A percentile compares a stretch with the other conserved stretches of the same genome.
phyloP scores from a whole-genome alignment of 768 basidiomycete genomes.

The Crassisporium funariophilum region DNA sequence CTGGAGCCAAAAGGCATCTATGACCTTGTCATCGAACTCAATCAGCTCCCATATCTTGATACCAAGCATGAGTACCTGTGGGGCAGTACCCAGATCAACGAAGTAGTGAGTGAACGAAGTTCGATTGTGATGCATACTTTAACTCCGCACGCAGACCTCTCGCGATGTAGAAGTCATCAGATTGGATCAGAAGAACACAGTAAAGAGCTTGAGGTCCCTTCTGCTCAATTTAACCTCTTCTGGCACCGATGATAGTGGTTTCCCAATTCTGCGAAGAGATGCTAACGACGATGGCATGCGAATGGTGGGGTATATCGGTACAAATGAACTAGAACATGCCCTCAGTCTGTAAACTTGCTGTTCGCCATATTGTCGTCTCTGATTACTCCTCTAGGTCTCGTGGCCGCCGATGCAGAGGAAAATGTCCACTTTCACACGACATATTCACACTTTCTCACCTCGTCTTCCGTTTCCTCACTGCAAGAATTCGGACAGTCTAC shows the following conservation, averaged over 20 bases:
- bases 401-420: constrained; percentile 73
- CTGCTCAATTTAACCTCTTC: constrained; percentile 57
- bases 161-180: constrained; percentile 70
- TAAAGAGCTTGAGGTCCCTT: constrained; percentile 71
- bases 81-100: constrained; percentile 72
- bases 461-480: constrained; percentile 66
- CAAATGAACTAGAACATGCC: constrained; percentile 93
- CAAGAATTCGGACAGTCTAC: constrained; percentile 40
- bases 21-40: constrained; percentile 92
- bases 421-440: constrained; percentile 64
- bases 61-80: constrained; percentile 88
- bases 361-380: constrained; percentile 7
- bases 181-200: constrained; percentile 74
- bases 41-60: constrained; percentile 91
- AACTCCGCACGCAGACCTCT: constrained; percentile 51
- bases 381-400: constrained; percentile 51
- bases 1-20: constrained; percentile 95
- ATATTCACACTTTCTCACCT: constrained; percentile 42
- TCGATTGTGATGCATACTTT: constrained; percentile 1
- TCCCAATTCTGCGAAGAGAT: constrained; percentile 76
- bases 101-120: constrained; percentile 62
- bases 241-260: constrained; percentile 78
- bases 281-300: constrained; percentile 50
- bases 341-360: constrained; percentile 56
- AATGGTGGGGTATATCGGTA: constrained; percentile 89